Conservation (phyloP, 306 rosid species). For the Castanopsis chinensis region DNA sequence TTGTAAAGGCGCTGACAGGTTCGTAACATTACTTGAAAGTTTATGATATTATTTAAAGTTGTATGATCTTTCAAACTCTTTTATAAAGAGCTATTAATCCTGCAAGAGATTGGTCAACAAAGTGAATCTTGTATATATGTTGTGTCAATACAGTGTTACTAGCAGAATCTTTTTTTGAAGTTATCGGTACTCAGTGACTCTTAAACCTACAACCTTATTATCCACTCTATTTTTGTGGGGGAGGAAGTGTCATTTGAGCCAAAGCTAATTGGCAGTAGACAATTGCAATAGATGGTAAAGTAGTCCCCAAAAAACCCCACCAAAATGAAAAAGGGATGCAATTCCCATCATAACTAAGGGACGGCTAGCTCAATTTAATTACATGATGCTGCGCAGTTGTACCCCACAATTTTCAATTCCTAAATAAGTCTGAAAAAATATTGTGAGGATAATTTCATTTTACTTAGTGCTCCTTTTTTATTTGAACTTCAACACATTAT, state of each 20-base stretch:
- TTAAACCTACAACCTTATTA: too few species aligned
- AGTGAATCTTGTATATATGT: neutral
- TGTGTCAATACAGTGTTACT: neutral
- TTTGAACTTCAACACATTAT: constrained; percentile 14
- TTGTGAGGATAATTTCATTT: constrained; percentile 4
- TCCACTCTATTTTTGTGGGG: too few species aligned
- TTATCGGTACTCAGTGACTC: too few species aligned
- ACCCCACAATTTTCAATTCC: neutral
- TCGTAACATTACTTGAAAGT: constrained; percentile 22
- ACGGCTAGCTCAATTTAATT: neutral
- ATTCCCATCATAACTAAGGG: neutral
- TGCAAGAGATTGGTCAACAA: neutral
- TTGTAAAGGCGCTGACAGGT: constrained; percentile 99
- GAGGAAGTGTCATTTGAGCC: too few species aligned
- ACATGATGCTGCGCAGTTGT: neutral
- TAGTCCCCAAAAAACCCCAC: too few species aligned
- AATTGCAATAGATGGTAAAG: too few species aligned
- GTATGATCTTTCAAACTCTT: neutral
- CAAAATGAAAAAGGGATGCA: neutral
- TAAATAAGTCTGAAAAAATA: neutral
- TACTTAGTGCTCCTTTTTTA: constrained; percentile 1
- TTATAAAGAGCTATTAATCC: neutral
- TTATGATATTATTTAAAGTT: neutral
- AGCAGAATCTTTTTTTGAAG: neutral
- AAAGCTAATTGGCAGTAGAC: too few species aligned